A percentile compares a stretch with the other conserved stretches of the same genome.
Evolutionary conservation across 2,329 filamentous ascomycete species (phyloP).

Genomic region (Onygenales sp.): DNA sequence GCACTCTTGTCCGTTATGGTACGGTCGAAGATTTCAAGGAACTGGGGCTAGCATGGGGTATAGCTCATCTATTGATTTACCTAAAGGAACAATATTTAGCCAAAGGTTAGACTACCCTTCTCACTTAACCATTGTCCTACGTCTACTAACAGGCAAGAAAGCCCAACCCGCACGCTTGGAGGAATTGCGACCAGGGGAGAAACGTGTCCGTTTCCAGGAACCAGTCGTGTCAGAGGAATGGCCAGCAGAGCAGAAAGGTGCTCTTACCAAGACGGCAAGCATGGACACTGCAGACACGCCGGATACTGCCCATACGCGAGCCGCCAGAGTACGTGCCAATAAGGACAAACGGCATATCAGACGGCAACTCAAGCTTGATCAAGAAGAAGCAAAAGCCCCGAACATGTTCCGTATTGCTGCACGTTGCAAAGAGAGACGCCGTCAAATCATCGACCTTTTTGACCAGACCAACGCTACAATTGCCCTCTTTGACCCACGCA

Average conservation of each 20-base stretch:
- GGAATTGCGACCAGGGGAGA: background rate
- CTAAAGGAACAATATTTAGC: background rate
- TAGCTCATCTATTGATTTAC: background rate
- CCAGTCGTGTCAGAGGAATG: no score
- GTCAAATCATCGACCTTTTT: background rate
- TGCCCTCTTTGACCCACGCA: background rate
- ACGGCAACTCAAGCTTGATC: background rate
- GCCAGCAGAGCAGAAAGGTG: no score
- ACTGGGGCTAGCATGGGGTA: background rate
- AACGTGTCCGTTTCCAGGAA: background rate
- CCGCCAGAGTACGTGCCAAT: background rate
- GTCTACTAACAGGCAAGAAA: background rate
- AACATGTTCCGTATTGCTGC: background rate
- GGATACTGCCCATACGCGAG: no score
- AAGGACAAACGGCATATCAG: background rate
- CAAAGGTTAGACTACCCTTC: background rate
- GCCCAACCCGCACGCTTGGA: background rate
- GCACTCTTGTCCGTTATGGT: background rate
- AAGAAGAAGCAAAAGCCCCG: background rate
- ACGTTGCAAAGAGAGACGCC: background rate
- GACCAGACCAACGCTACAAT: background rate
- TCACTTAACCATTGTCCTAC: background rate
- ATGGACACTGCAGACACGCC: no score
- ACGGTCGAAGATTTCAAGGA: background rate
- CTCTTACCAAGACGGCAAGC: no score